Conservation (phyloP, 352 stramenopile species). For the Phytophthora fragariae region DNA sequence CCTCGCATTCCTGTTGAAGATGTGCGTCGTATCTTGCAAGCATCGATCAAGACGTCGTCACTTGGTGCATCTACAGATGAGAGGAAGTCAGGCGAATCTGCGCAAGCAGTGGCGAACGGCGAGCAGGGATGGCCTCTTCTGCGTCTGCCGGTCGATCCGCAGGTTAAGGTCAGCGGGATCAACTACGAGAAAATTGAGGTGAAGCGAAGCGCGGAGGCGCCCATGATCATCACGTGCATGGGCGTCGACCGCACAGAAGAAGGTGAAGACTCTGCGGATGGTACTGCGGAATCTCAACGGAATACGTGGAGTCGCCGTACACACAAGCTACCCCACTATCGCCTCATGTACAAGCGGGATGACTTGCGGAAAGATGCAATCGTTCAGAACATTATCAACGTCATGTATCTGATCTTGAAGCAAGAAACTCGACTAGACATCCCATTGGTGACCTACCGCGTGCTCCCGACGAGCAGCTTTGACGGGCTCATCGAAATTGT, state of each 20-base stretch:
- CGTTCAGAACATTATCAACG: constrained; percentile 91
- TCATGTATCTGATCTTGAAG: constrained; percentile 91
- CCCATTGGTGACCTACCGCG: constrained; percentile 86
- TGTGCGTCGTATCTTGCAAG: constrained; percentile 57
- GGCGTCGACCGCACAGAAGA: constrained; percentile 79
- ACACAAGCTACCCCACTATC: constrained; percentile 63
- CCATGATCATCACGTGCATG: constrained; percentile 85
- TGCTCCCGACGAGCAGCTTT: constrained; percentile 85
- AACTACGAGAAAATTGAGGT: constrained; percentile 80
- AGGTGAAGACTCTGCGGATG: constrained; percentile 47
- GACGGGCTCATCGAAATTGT: constrained; percentile 90
- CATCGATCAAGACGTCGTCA: constrained; percentile 56
- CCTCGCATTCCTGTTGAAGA: constrained; percentile 71
- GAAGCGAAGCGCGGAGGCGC: constrained; percentile 83
- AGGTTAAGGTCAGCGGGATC: constrained; percentile 76
- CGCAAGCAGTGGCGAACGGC: not conserved
- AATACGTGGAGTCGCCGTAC: constrained; percentile 43
- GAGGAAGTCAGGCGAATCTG: not conserved
- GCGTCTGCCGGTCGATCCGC: constrained; percentile 76
- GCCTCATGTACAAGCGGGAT: constrained; percentile 90
- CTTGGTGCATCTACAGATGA: constrained; percentile 39
- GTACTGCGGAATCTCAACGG: constrained; percentile 39
- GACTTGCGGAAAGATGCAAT: constrained; percentile 87
- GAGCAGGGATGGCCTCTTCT: constrained; percentile 43
- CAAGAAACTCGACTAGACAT: constrained; percentile 84